Conservation (phyloP, 2,329 filamentous ascomycete species). For the Salinomyces thailandicus region DNA sequence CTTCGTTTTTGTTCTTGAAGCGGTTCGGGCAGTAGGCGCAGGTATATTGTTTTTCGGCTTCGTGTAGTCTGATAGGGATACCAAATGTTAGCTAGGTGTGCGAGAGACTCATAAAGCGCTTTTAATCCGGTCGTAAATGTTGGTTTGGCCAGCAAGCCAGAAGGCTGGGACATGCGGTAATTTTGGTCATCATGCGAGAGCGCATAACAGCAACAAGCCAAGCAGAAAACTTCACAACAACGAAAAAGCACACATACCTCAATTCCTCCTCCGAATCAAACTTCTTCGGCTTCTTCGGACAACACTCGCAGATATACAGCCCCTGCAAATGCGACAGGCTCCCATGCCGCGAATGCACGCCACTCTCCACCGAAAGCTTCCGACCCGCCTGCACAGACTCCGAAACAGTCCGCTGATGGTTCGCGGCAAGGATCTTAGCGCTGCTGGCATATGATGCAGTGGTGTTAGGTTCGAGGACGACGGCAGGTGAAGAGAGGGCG, state of each 20-base stretch:
- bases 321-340: constrained; percentile 46
- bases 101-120: too few species aligned
- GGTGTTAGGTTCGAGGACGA: constrained; percentile 21
- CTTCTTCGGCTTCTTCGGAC: constrained; percentile 93
- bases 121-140: too few species aligned
- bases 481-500: constrained; percentile 48
- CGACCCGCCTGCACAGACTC: constrained; percentile 30
- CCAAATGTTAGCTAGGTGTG: background rate
- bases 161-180: too few species aligned
- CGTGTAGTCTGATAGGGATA: constrained; percentile 68
- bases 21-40: constrained; percentile 87
- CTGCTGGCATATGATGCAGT: constrained; percentile 37
- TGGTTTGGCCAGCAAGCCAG: too few species aligned
- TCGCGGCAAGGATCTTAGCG: constrained; percentile 33
- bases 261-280: constrained; percentile 79
- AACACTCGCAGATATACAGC: constrained; percentile 77
- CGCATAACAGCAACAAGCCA: background rate
- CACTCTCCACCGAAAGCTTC: constrained; percentile 38
- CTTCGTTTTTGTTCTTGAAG: constrained; percentile 99
- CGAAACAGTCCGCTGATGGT: constrained; percentile 33
- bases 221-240: background rate
- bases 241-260: constrained; percentile 49
- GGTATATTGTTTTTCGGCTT: constrained; percentile 92
- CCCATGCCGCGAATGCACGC: constrained; percentile 37
- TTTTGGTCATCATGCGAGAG: too few species aligned